Conservation (phyloP, 176 grass and related monocot species). For the Stipa capillata region DNA sequence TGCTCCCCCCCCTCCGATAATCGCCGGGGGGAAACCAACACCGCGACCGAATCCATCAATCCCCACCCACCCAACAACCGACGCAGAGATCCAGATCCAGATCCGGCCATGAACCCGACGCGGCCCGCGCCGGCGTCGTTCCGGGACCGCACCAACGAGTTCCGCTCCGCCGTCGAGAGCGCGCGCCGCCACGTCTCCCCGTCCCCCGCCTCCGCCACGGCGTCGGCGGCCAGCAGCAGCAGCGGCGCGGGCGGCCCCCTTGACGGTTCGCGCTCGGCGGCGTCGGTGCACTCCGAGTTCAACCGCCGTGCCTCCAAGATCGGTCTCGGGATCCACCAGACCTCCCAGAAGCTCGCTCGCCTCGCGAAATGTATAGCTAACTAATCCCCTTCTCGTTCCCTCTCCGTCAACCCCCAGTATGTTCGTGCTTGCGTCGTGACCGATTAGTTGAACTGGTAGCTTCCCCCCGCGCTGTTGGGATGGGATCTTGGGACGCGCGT, state of each 20-base stretch:
- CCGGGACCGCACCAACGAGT: conserved; percentile 89
- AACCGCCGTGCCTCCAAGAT: conserved; percentile 80
- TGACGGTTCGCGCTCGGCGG: conserved; percentile 26
- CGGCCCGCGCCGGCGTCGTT: conserved; percentile 63
- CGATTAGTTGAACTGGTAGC: neutral
- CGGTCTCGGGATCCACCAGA: conserved; percentile 89
- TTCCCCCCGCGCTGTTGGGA: neutral
- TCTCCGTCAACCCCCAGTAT: neutral
- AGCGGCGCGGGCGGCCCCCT: conserved; percentile 15
- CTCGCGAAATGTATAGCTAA: conserved; percentile 54
- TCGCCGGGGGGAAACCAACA: neutral
- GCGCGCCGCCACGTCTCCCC: conserved; percentile 36
- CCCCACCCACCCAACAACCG: conserved; percentile 13
- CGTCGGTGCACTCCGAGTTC: conserved; percentile 74
- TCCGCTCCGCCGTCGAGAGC: conserved; percentile 72
- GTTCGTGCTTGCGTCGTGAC: too few species aligned
- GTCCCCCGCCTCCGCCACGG: neutral
- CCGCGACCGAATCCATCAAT: neutral
- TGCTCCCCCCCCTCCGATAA: neutral
- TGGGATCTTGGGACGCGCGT: neutral
- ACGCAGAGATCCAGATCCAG: conserved; percentile 31
- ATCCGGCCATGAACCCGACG: conserved; percentile 47
- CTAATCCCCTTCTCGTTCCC: neutral
- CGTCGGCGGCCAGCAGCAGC: conserved; percentile 2
- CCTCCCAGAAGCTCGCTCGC: conserved; percentile 82